Base-by-base conservation (phyloP, 306 rosid genomes). In the Carpinus fangiana region DNA sequence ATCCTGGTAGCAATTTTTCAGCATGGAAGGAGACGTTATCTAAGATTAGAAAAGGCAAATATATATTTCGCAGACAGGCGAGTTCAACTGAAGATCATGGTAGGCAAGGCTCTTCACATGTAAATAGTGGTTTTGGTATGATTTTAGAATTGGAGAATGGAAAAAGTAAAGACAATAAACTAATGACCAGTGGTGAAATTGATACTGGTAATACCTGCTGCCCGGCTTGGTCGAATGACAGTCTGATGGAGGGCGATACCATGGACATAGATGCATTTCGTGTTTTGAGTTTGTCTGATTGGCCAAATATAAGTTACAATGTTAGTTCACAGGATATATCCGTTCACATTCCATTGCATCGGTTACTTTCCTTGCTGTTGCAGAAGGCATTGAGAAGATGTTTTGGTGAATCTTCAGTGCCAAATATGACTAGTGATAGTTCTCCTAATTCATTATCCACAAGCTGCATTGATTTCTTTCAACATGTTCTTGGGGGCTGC, bases 281-380 rank as follows among this genome's bases (percentile, higher is more conserved):
- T 70, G 72, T 84, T 80, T 82, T 96, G 71, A 90, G 93, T 83
- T 84, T 66, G 73, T 76, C 97, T 62, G 93, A 89, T 83, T 96
- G 99, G 99, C 97, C 97, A 26, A 88, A 88, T 28, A 93, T 93
- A 87, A 81, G 74, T 38, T 91, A 90, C 82, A 94, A 96, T 87
- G 97, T 90, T 84, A 96, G 97, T 81, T 90, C 81, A 1, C 97
- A 91, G 85, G 96, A 91, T 73, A 82, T 96, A 78, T 96, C 98
- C 56, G 79, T 91, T 77, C 99, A 96, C 87, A 83, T 88, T 78
- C 98, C 97, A 1, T 87, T 96, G 72, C 99, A 96, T 81, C 90
- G 98, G 45, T 84, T 96, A 57, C 91, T 96, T 74, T 91, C 99
- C 69, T 81, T 93, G 94, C 86, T 96, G 74, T 83, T 96, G 72